phyloP scores from a whole-genome alignment of 163 green algal species.

The Scenedesmus sp. region DNA sequence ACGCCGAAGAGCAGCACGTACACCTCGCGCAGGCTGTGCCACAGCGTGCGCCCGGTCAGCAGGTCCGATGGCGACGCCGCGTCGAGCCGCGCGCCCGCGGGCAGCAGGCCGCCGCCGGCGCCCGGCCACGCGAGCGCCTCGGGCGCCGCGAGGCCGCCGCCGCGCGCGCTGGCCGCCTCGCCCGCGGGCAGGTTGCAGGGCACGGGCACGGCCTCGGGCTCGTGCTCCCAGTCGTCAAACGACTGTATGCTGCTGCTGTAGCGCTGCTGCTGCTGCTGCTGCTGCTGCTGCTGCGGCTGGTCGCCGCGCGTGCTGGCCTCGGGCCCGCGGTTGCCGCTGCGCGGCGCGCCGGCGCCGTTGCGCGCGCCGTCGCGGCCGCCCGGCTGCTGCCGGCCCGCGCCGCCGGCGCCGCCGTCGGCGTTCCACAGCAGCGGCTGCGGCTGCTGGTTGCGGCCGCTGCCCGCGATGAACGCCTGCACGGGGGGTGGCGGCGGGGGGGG shows the following conservation, averaged over 20 bases:
- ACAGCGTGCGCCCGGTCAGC: slow-evolving; percentile 2
- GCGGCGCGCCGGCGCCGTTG: not conserved
- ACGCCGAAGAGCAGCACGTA: slow-evolving; percentile 90
- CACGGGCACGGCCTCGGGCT: slow-evolving; percentile 3
- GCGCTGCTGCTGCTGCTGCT: slow-evolving; percentile 4
- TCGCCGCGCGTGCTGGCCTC: too few species aligned
- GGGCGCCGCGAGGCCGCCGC: not conserved
- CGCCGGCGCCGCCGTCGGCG: not conserved
- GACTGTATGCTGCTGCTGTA: slow-evolving; percentile 44
- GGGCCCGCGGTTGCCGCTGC: slow-evolving; percentile 10
- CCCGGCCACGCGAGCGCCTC: not conserved
- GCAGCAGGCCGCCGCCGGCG: slow-evolving; percentile 1
- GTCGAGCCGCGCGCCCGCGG: not conserved
- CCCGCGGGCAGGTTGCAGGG: slow-evolving; percentile 1
- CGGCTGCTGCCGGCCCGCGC: slow-evolving; percentile 11
- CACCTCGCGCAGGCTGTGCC: slow-evolving; percentile 51
- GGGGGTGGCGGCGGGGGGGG: too few species aligned
- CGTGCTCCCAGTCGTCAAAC: slow-evolving; percentile 40
- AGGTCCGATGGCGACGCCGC: slow-evolving; percentile 4
- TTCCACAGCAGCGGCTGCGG: slow-evolving; percentile 15
- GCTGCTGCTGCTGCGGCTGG: too few species aligned
- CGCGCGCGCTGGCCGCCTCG: too few species aligned
- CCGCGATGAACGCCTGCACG: slow-evolving; percentile 34
- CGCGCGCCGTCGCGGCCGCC: not conserved
- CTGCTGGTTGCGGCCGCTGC: slow-evolving; percentile 4